Evolutionary conservation across 805 yeast genomes (phyloP).

Genomic region (Metschnikowia similis): DNA sequence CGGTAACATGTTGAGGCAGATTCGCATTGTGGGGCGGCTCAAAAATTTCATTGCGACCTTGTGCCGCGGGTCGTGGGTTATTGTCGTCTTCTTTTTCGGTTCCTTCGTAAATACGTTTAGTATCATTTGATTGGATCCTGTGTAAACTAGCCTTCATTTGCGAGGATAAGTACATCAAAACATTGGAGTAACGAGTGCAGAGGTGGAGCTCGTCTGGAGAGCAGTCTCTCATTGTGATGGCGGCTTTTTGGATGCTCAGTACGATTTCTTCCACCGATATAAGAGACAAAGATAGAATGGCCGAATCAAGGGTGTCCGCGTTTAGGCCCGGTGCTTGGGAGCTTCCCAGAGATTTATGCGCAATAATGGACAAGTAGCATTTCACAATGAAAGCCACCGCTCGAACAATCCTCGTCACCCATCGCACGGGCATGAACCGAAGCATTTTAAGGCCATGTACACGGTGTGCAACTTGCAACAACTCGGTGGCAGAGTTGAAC

Average conservation of each 20-base stretch:
- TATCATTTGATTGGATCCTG: constrained; percentile 7
- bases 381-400: constrained; percentile 89
- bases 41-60: background rate
- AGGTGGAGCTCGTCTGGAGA: constrained; percentile 87
- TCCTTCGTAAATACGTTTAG: background rate
- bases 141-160: constrained; percentile 57
- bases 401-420: constrained; percentile 82
- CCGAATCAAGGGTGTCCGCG: constrained; percentile 37
- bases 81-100: constrained; percentile 10
- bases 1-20: background rate
- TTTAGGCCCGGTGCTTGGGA: constrained; percentile 14
- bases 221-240: constrained; percentile 71
- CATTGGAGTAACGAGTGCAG: constrained; percentile 74
- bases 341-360: constrained; percentile 30
- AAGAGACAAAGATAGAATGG: constrained; percentile 55
- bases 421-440: constrained; percentile 83
- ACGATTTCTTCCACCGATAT: constrained; percentile 71
- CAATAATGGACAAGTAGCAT: constrained; percentile 66
- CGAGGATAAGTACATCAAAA: constrained; percentile 68
- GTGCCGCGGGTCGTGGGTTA: background rate
- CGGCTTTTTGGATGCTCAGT: constrained; percentile 63
- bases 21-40: background rate
- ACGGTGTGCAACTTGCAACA: constrained; percentile 64
- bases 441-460: constrained; percentile 62
- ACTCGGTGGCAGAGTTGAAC: constrained; percentile 77